Evolutionary conservation across 78 protist genomes (phyloP).

Genomic region (Parvularia atlantis): DNA sequence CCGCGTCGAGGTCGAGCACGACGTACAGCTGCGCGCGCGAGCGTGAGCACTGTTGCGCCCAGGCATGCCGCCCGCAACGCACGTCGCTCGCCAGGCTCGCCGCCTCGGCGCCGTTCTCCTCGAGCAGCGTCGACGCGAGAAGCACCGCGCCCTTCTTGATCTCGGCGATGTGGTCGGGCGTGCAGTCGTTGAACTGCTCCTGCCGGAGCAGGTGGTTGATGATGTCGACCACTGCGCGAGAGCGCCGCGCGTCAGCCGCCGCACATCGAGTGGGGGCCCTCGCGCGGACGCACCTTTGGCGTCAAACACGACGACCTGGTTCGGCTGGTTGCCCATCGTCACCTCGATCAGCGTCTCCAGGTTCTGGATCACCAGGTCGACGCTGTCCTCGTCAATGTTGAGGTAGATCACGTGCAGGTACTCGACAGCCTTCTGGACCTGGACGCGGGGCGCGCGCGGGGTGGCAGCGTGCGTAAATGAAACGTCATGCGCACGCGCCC

Average conservation of each 20-base stretch:
- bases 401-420: neutral
- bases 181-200: neutral
- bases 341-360: conserved; percentile 5
- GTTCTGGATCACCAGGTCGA: neutral
- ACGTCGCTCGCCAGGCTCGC: neutral
- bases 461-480: no score
- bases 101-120: neutral
- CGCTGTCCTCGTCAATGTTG: neutral
- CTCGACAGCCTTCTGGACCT: neutral
- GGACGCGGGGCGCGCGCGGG: no score
- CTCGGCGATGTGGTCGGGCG: neutral
- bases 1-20: neutral
- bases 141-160: neutral
- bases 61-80: neutral
- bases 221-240: neutral
- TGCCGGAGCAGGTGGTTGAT: conserved; percentile 1
- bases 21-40: neutral
- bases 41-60: no score
- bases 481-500: no score
- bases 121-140: neutral
- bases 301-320: neutral
- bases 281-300: no score
- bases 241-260: no score
- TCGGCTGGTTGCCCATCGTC: neutral
- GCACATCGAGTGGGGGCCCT: no score